These are phyloP conservation scores for Scheffersomyces illinoinensis DNA, from an alignment of 1,139 yeast genomes.

Conservation along the genomic window DNA sequence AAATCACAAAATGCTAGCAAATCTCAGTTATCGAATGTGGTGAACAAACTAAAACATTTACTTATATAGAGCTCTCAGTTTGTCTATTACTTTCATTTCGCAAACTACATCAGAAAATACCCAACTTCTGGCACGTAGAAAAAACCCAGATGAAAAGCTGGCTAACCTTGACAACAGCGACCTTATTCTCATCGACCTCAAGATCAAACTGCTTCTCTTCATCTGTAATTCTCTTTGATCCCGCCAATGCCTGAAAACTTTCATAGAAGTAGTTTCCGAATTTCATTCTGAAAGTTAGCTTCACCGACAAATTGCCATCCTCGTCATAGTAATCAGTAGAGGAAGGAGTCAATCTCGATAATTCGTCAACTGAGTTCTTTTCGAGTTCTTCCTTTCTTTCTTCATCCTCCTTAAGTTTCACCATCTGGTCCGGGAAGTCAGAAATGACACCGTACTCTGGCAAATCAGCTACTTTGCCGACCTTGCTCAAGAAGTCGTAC, in stretches of 20 bases:
- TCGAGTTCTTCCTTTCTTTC: background rate
- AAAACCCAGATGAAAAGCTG: constrained; percentile 24
- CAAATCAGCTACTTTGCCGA: constrained; percentile 28
- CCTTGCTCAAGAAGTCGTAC: constrained; percentile 39
- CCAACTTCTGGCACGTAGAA: constrained; percentile 31
- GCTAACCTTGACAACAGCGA: constrained; percentile 14
- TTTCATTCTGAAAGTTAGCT: constrained; percentile 23
- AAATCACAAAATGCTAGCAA: background rate
- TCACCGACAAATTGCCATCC: constrained; percentile 17
- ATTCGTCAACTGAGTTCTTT: background rate
- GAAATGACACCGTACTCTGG: constrained; percentile 56
- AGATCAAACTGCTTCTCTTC: constrained; percentile 26
- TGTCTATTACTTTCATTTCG: background rate
- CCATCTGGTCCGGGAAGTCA: constrained; percentile 55
- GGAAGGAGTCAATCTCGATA: constrained; percentile 9
- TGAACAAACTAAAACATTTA: background rate
- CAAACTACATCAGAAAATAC: constrained; percentile 24
- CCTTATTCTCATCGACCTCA: constrained; percentile 26
- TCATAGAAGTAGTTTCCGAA: constrained; percentile 17
- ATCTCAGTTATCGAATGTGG: background rate
- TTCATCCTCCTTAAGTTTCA: constrained; percentile 13
- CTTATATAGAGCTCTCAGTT: background rate
- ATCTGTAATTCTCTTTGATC: constrained; percentile 16
- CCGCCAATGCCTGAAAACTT: constrained; percentile 14
- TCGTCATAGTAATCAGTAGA: constrained; percentile 9